phyloP scores from a whole-genome alignment of 495 filamentous ascomycete species.

The Viridothelium virens region DNA sequence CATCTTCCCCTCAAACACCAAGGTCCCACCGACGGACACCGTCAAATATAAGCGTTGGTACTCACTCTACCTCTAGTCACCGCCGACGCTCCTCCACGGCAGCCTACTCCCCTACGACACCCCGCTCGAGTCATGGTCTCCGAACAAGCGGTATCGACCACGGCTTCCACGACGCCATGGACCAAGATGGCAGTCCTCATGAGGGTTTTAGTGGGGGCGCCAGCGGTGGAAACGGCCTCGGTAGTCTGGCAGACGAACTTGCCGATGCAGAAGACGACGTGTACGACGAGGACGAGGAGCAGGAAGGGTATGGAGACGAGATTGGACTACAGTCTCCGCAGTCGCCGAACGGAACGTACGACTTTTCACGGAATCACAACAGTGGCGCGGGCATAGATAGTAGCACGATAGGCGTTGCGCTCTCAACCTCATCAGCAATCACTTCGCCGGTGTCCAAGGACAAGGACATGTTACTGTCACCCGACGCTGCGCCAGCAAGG shows the following conservation, averaged over 20 bases:
- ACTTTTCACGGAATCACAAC: neutral
- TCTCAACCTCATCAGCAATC: neutral
- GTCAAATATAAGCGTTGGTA: neutral
- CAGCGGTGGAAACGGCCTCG: constrained; percentile 17
- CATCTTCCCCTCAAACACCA: constrained; percentile 10
- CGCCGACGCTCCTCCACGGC: constrained; percentile 7
- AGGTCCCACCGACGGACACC: neutral
- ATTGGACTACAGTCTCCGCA: constrained; percentile 17
- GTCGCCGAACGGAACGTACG: neutral
- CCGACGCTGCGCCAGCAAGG: constrained; percentile 14
- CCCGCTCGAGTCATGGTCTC: constrained; percentile 12
- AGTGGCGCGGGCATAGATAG: too few relatives aligned
- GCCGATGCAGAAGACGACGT: constrained; percentile 52
- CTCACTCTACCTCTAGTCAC: neutral
- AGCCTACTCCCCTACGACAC: constrained; percentile 4
- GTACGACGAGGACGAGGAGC: constrained; percentile 52
- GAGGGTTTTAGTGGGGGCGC: neutral
- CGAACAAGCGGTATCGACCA: constrained; percentile 25
- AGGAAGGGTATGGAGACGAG: constrained; percentile 51
- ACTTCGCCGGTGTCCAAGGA: neutral
- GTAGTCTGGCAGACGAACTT: constrained; percentile 56
- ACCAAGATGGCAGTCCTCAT: neutral
- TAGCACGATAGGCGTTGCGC: too few relatives aligned
- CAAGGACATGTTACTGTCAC: constrained; percentile 16
- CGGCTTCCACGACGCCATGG: constrained; percentile 8